Base-by-base conservation (phyloP, 2,329 filamentous ascomycete genomes). In the Colletotrichum camelliae region DNA sequence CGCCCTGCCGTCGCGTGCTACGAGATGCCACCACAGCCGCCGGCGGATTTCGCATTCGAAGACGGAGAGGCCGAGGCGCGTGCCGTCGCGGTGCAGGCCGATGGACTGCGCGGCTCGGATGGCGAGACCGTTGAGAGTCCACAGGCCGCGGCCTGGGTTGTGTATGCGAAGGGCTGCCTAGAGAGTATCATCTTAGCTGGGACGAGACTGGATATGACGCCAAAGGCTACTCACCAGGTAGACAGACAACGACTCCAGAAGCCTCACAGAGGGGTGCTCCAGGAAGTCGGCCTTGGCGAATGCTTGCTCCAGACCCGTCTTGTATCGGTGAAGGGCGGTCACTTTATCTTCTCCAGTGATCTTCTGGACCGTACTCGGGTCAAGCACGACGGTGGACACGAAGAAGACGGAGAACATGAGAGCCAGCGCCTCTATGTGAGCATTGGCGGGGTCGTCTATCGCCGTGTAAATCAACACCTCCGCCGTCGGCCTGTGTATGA, bases 1-100 rank as follows among this genome's bases (percentile, higher is more conserved):
- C 2, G 89, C 87, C 64, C 90, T 83, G 4, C 86, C 85, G 72
- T 92, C 90, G 1, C 89, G 84, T 1, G 87, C 86, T 55, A 88
- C 87, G 1, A 92, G 87, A 79, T 88, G 85, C 88, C 88, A 92
- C 86, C 89, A 88, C 6, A 91, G 82, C 58, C 90, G 84, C 52
- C 90, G 87, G 7, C 89, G 85, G 83, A 91, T 86, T 80, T 92
- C 88, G 0, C 86, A 86, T 66, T 92, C 89, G 62, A 87, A 91
- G 57, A 79, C 83, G 57, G 69, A 69, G 8, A 85, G 55, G 72
- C 79, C 77, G 2, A 83, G 77, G 10, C 83, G 80, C 2, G 79
- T 79, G 0, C 85, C 82, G 79, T 92, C 89, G 67, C 81, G 85
- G 65, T 91, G 86, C 8, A 92, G 81, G 2, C 89, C 89, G 82